Base-by-base conservation (phyloP, 305 asterid genomes). In the Andrographis paniculata region DNA sequence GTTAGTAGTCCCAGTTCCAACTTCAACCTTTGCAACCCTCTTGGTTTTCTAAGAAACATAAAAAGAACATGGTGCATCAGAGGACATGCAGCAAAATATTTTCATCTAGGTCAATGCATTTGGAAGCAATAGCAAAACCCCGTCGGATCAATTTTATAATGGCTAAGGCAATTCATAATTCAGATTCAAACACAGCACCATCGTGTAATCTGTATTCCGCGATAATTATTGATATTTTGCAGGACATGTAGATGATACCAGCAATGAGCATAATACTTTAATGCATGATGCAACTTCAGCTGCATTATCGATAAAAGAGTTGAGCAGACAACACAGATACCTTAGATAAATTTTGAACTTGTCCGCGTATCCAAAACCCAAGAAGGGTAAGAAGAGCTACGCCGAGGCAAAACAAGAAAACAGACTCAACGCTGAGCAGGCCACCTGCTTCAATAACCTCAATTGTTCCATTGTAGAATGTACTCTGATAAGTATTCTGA, bases 11-110 rank as follows among this genome's bases (percentile, higher is more conserved):
- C 74, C 79, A 15, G 99, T 91, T 69, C 99, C 99, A 68, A 86
- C 93, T 69, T 91, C 99, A 60, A 86, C 95, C 75, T 91, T 91
- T 40, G 95, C 74, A 6, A 89, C 77, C 71, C 77, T 86, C 81
- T 91, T 91, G 49, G 89, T 73, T 80, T 86, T 91, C 99, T 91
- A 59, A 18, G 46, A 52, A n/a, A n/a, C n/a, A n/a, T n/a, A n/a
- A n/a, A n/a, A n/a, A n/a, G n/a, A n/a, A n/a, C n/a, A n/a, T n/a
- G n/a, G n/a, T n/a, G n/a, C n/a, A 58, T 20, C 27, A 50, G 28
- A 48, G 53, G 42, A 11, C n/a, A 14, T 33, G 52, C 11, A 18
- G 14, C 14, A 37, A 11, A 7, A 37, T 13, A 14, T 17, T 37
- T 0, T 4, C 17, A n/a, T n/a, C n/a, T n/a, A n/a, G n/a, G n/a